Conservation (phyloP, 192 early-diverging fungal genomes). For the Coemansia sp. region DNA sequence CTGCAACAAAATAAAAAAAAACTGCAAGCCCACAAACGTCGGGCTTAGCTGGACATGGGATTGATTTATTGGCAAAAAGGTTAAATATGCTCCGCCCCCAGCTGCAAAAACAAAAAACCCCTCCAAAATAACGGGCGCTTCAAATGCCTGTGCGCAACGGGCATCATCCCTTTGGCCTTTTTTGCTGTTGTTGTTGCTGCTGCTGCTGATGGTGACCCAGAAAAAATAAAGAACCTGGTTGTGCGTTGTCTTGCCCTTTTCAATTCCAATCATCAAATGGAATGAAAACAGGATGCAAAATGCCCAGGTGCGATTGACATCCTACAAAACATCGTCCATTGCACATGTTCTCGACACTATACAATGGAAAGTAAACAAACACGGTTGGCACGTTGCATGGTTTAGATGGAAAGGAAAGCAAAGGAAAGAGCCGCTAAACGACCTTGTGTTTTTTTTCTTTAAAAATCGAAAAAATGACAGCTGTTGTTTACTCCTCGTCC, state of each 20-base stretch:
- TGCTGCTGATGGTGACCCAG: too few species aligned
- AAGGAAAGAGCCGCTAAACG: not conserved
- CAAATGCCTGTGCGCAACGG: not conserved
- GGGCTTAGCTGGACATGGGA: too few species aligned
- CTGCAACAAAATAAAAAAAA: not conserved
- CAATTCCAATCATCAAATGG: constrained; percentile 22
- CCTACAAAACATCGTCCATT: not conserved
- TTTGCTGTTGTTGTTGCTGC: too few species aligned
- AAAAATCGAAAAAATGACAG: not conserved
- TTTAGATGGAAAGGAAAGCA: too few species aligned
- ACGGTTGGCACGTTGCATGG: too few species aligned
- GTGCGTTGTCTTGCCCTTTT: constrained; percentile 3
- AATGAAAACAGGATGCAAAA: not conserved
- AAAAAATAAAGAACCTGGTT: too few species aligned
- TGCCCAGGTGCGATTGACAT: not conserved
- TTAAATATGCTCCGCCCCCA: not conserved
- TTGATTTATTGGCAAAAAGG: not conserved
- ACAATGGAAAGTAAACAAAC: not conserved
- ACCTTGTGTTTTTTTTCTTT: not conserved
- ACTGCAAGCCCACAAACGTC: too few species aligned
- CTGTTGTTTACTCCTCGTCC: constrained; percentile 61
- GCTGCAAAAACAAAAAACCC: not conserved
- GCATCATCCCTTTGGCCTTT: too few species aligned
- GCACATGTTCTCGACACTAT: constrained; percentile 1
- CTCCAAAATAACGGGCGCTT: not conserved